Percentiles rank a stretch among this genome's conserved stretches.
These are phyloP conservation scores for Nigrospora osmanthi DNA, from an alignment of 2,329 filamentous ascomycete species.

Conservation along the genomic window DNA sequence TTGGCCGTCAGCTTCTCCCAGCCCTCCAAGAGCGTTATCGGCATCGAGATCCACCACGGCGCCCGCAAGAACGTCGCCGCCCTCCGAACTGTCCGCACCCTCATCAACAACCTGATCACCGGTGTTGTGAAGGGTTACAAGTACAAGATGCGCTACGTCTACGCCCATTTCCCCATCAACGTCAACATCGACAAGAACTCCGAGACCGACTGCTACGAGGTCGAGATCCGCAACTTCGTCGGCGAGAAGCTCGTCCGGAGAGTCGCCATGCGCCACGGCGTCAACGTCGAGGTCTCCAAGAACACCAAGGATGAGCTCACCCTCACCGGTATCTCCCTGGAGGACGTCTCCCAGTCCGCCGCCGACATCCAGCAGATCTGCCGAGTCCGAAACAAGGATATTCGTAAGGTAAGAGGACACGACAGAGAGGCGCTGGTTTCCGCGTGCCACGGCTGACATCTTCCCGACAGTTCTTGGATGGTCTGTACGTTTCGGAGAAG, in stretches of 20 bases:
- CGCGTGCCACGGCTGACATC: background rate
- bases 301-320: conserved; percentile 97
- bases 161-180: conserved; percentile 99
- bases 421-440: no score
- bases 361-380: conserved; percentile 99
- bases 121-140: conserved; percentile 99
- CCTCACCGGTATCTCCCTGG: conserved; percentile 87
- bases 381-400: conserved; percentile 99
- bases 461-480: conserved; percentile 81
- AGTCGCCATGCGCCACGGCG: conserved; percentile 81
- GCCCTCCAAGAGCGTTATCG: conserved; percentile 78
- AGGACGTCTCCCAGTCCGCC: conserved; percentile 94
- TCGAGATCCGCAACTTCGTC: conserved; percentile 99
- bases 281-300: conserved; percentile 84
- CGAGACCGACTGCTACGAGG: conserved; percentile 80
- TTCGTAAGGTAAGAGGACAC: conserved; percentile 71
- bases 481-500: conserved; percentile 99
- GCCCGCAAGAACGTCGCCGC: conserved; percentile 95
- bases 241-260: conserved; percentile 98
- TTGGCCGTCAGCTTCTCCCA: conserved; percentile 91
- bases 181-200: conserved; percentile 96
- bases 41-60: conserved; percentile 98
- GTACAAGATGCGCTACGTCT: conserved; percentile 99
- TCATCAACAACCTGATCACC: conserved; percentile 98
- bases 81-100: conserved; percentile 92